phyloP scores from a whole-genome alignment of 2,329 filamentous ascomycete species.

The Drechslera avenae region DNA sequence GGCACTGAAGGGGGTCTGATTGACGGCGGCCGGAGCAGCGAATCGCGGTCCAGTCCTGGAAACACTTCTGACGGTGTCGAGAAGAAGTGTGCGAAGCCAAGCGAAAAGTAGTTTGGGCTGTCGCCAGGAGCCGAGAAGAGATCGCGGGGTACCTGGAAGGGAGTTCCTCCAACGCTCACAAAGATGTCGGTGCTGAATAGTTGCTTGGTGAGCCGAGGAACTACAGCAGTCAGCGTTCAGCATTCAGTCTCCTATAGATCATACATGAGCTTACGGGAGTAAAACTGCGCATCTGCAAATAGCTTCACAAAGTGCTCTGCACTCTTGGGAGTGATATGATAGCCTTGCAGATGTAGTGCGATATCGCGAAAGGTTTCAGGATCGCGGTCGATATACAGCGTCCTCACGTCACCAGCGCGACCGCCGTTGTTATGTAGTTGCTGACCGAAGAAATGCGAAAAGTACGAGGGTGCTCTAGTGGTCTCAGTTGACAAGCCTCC shows the following conservation, averaged over 20 bases:
- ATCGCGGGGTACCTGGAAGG: slow-evolving; percentile 90
- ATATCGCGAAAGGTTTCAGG: slow-evolving; percentile 89
- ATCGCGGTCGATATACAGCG: slow-evolving; percentile 93
- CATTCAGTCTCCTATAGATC: slow-evolving; percentile 1
- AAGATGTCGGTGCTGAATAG: slow-evolving; percentile 91
- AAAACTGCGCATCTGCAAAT: slow-evolving; percentile 95
- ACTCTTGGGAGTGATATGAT: slow-evolving; percentile 81
- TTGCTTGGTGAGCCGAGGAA: slow-evolving; percentile 87
- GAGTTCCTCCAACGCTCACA: slow-evolving; percentile 82
- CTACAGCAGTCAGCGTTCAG: slow-evolving; percentile 51
- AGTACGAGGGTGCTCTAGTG: slow-evolving; percentile 86
- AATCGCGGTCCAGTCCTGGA: slow-evolving; percentile 78
- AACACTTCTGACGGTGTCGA: slow-evolving; percentile 79
- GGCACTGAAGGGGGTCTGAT: slow-evolving; percentile 83
- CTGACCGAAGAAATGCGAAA: slow-evolving; percentile 89
- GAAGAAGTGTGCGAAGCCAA: slow-evolving; percentile 90
- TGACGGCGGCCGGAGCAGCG: slow-evolving; percentile 82
- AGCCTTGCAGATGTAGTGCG: slow-evolving; percentile 85
- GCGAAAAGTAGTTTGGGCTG: slow-evolving; percentile 92
- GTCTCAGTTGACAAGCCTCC: slow-evolving; percentile 51
- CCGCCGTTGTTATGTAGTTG: slow-evolving; percentile 71
- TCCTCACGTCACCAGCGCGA: slow-evolving; percentile 67
- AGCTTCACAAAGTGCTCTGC: slow-evolving; percentile 87
- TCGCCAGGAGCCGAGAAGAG: slow-evolving; percentile 85
- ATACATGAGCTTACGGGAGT: slow-evolving; percentile 67